Conservation (phyloP, 106 monocot genomes). For the Gastrodia elata region DNA sequence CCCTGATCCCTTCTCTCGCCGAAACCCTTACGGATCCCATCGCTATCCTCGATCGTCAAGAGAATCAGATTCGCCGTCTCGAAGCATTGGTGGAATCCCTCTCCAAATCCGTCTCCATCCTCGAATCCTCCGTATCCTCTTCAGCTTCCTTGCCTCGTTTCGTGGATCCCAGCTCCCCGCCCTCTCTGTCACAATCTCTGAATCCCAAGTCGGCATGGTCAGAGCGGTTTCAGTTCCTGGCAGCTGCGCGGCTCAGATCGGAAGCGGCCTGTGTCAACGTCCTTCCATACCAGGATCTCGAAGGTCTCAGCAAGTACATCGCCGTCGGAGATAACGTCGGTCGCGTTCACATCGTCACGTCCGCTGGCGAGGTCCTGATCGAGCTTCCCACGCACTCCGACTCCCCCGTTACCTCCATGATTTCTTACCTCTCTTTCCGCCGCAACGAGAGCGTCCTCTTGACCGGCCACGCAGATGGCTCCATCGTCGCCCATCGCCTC, state of each 20-base stretch:
- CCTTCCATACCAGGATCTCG: slow-evolving; percentile 59
- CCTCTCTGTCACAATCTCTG: not conserved
- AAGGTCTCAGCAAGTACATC: slow-evolving; percentile 68
- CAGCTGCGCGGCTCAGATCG: slow-evolving; percentile 44
- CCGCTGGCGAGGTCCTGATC: slow-evolving; percentile 54
- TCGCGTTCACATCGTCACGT: slow-evolving; percentile 44
- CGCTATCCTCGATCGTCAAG: slow-evolving; percentile 51
- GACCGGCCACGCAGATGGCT: slow-evolving; percentile 70
- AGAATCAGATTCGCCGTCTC: slow-evolving; percentile 55
- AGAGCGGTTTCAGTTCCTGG: slow-evolving; percentile 60
- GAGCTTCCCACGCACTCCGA: slow-evolving; percentile 41
- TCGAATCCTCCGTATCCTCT: slow-evolving; percentile 34
- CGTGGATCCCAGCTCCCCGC: not conserved
- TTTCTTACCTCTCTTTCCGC: slow-evolving; percentile 36
- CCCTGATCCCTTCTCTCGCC: not conserved
- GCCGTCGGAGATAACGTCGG: slow-evolving; percentile 69
- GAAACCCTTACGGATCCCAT: not conserved
- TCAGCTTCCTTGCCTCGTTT: not conserved
- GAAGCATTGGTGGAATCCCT: slow-evolving; percentile 54
- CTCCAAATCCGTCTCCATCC: slow-evolving; percentile 31
- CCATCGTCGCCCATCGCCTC: slow-evolving; percentile 49
- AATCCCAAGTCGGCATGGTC: slow-evolving; percentile 50
- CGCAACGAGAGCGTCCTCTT: slow-evolving; percentile 73
- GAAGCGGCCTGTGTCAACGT: slow-evolving; percentile 28
- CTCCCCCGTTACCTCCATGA: slow-evolving; percentile 56